Conservation (phyloP, 2,329 filamentous ascomycete genomes). For the Cyanodermella asteris region DNA sequence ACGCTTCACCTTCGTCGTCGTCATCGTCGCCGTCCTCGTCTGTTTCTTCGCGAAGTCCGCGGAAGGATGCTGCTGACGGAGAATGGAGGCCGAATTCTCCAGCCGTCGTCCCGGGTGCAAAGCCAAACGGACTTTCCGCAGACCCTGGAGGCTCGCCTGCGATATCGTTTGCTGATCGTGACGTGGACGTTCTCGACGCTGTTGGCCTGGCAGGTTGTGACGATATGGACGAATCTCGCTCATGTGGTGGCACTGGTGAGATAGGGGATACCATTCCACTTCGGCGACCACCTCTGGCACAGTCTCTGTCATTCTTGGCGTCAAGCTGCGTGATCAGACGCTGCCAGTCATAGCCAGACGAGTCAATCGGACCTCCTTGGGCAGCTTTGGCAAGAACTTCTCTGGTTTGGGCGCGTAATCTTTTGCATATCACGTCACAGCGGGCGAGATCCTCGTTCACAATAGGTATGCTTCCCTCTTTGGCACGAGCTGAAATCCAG, state of each 20-base stretch:
- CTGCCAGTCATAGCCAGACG: slow-evolving; percentile 27
- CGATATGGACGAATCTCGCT: background rate
- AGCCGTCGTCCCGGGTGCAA: no score
- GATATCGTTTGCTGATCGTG: background rate
- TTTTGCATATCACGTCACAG: slow-evolving; percentile 22
- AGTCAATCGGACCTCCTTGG: slow-evolving; percentile 23
- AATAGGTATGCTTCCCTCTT: slow-evolving; percentile 16
- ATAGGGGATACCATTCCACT: no score
- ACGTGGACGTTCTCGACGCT: background rate
- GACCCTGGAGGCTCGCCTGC: no score
- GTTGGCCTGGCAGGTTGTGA: background rate
- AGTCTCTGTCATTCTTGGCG: slow-evolving; percentile 5
- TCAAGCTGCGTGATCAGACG: slow-evolving; percentile 26
- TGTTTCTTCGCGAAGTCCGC: no score
- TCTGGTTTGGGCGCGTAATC: slow-evolving; percentile 20
- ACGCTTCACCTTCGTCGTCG: no score
- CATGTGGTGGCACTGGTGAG: no score
- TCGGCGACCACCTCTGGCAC: no score
- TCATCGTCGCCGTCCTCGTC: no score
- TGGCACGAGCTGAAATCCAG: slow-evolving; percentile 21
- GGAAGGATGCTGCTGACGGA: no score
- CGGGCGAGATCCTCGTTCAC: slow-evolving; percentile 14
- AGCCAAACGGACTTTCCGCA: no score
- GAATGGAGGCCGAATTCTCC: no score
- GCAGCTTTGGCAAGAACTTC: slow-evolving; percentile 25